Evolutionary conservation across 2,329 filamentous ascomycete species (phyloP), one percentile per base, ranked within the genome.

Genomic region (Venturiaceae sp.): DNA sequence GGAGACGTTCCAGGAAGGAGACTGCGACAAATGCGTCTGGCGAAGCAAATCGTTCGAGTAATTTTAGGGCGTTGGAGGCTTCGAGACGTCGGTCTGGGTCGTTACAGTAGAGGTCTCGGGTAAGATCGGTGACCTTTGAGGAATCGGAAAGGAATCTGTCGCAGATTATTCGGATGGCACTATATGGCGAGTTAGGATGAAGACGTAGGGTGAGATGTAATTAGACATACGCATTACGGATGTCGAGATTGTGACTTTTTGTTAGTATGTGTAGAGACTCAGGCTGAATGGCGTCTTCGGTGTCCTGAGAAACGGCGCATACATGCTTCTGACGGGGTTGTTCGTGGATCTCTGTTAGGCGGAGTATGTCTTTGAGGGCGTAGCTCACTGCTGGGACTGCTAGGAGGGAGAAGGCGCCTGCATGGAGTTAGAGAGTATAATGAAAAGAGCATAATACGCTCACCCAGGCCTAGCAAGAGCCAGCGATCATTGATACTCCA

Each of bases 281-380:
- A 34, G 75, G 67, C 39, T 71, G 69, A 53, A 79, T 75, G 4
- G 71, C 81, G 66, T 90, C 86, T 66, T 91, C 87, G 2, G 86
- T 88, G 26, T 87, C 83, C 68, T 90, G 61, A 21, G 60, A 61
- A 23, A 58, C 16, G 41, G 53, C 37, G 57, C 55, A 37, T 58
- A 44, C 1, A 58, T 58, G 82, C 55, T 86, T 82, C 68, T 86
- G 85, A 36, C 83, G 83, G 60, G 84, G 81, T 37, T 76, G 68
- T 36, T 83, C 80, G 60, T 83, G 83, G 66, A 94, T 82, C 69
- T 85, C 80, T 62, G 86, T 86, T 57, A 85, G 77, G 64, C 83
- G 77, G 63, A 84, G 80, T 63, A 86, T 82, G 58, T 80, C 73
- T 59, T 75, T 74, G 47, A 92, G 81, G 58, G 82, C 76, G 37